phyloP scores from a whole-genome alignment of 2,329 filamentous ascomycete species.

The Trichoderma cornu-damae region DNA sequence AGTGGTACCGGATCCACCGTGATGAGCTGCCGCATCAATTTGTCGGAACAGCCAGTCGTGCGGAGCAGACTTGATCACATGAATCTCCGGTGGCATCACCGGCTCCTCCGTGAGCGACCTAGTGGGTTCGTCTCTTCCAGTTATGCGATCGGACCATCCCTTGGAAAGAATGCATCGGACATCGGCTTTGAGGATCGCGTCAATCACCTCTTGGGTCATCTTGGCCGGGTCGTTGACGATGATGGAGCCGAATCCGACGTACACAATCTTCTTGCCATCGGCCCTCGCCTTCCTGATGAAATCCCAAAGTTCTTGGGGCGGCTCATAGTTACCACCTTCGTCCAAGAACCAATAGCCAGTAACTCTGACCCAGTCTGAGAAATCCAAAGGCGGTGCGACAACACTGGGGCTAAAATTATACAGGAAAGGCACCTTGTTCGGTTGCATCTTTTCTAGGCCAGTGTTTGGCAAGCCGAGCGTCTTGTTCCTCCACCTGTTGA shows the following conservation, averaged over 20 bases:
- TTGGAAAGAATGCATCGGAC: constrained; percentile 94
- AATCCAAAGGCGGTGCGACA: constrained; percentile 90
- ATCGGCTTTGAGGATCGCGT: constrained; percentile 84
- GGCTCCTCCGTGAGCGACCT: constrained; percentile 54
- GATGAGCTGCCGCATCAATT: constrained; percentile 90
- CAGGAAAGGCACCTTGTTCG: constrained; percentile 94
- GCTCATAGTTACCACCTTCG: constrained; percentile 64
- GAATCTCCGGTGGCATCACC: constrained; percentile 72
- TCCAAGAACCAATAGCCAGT: constrained; percentile 98
- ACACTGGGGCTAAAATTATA: constrained; percentile 96
- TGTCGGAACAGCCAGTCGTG: constrained; percentile 96
- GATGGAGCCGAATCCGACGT: constrained; percentile 95
- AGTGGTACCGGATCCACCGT: constrained; percentile 91
- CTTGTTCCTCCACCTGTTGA: constrained; percentile 88
- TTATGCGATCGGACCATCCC: constrained; percentile 83
- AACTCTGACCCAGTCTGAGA: constrained; percentile 94
- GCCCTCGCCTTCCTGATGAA: constrained; percentile 80
- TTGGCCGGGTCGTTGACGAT: constrained; percentile 85
- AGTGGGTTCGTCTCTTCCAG: constrained; percentile 41
- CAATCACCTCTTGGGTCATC: constrained; percentile 87
- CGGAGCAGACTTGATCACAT: constrained; percentile 82
- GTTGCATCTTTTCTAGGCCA: constrained; percentile 82
- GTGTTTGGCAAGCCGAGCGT: constrained; percentile 75
- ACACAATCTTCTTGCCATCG: constrained; percentile 88
- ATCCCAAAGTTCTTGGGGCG: constrained; percentile 66